Conservation (phyloP, 345 rosid genomes). For the Mangifera indica region DNA sequence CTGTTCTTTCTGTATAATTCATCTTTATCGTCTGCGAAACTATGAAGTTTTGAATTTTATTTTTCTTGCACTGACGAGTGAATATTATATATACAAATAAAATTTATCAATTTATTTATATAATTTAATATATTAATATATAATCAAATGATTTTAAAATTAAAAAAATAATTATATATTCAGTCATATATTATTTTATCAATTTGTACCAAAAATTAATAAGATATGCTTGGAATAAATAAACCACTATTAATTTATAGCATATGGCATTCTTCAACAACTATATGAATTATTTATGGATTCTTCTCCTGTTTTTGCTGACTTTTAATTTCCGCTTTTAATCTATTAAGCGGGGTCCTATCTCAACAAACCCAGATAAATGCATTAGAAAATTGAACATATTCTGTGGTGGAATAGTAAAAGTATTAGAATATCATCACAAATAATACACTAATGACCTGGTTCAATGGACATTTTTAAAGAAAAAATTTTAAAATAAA, state of each 20-base stretch:
- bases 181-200: too few species aligned
- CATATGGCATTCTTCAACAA: slow-evolving; percentile 9
- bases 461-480: too few species aligned
- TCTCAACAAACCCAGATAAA: not conserved
- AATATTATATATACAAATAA: too few species aligned
- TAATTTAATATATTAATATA: too few species aligned
- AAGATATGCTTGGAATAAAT: too few species aligned
- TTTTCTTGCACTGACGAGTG: not conserved
- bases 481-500: too few species aligned
- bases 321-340: slow-evolving; percentile 11
- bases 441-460: too few species aligned
- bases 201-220: too few species aligned
- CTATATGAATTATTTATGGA: slow-evolving; percentile 8
- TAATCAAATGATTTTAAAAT: too few species aligned
- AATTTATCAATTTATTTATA: too few species aligned
- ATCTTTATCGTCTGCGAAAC: not conserved
- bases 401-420: not conserved
- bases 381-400: not conserved
- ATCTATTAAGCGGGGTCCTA: slow-evolving; percentile 4
- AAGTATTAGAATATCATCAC: not conserved
- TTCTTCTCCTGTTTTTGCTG: slow-evolving; percentile 15
- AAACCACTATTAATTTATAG: not conserved
- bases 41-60: not conserved
- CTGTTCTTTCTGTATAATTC: not conserved
- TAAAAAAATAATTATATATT: too few species aligned